Conservation (phyloP, 176 grass and related monocot genomes). For the Cenchrus americanus region DNA sequence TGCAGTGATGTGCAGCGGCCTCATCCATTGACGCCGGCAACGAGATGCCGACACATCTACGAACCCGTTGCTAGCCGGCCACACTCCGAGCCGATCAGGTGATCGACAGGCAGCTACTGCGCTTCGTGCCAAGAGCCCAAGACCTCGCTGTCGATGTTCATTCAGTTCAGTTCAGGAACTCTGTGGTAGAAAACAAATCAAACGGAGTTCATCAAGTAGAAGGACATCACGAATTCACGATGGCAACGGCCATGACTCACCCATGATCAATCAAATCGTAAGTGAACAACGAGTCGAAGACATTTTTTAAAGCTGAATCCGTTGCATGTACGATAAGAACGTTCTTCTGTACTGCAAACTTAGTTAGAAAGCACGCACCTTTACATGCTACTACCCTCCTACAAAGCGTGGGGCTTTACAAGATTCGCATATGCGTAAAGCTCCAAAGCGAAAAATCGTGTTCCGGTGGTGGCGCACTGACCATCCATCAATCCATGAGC, state of each 20-base stretch:
- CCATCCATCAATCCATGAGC: conserved; percentile 1
- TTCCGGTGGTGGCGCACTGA: conserved; percentile 37
- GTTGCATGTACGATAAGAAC: not conserved
- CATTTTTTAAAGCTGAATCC: not conserved
- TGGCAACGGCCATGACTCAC: not conserved
- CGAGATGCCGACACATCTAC: not conserved
- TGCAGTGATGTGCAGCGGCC: not conserved
- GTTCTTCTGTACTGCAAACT: not conserved
- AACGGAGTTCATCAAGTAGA: not conserved
- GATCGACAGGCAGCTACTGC: not conserved
- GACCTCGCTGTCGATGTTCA: not conserved
- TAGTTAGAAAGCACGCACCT: not conserved
- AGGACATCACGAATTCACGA: no score
- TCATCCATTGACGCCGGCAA: not conserved
- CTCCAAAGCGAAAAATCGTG: conserved; percentile 42
- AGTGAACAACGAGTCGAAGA: not conserved
- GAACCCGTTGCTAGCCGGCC: not conserved
- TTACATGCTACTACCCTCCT: not conserved
- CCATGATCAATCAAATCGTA: not conserved
- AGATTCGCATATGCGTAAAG: conserved; percentile 49
- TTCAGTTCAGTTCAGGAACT: not conserved
- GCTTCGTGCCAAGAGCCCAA: not conserved
- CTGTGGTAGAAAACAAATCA: not conserved
- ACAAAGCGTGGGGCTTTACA: conserved; percentile 16
- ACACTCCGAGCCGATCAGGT: not conserved